Conservation (phyloP, 805 yeast species). For the Danielozyma ontarioensis region DNA sequence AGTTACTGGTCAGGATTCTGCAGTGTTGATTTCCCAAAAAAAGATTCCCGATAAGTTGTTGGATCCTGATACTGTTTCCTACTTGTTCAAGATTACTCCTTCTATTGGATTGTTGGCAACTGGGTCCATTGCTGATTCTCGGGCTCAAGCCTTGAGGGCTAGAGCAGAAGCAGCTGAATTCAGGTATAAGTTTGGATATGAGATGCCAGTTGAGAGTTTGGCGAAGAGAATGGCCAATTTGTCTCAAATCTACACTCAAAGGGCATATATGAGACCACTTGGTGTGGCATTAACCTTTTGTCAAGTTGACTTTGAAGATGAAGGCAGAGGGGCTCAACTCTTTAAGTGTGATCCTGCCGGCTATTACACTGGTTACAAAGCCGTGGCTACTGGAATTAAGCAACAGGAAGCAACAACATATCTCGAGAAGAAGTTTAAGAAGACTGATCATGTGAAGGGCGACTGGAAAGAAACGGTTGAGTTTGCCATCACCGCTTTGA, state of each 20-base stretch:
- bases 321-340: constrained; percentile 82
- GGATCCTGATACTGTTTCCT: constrained; percentile 82
- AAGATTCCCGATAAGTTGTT: constrained; percentile 93
- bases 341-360: constrained; percentile 98
- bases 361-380: constrained; percentile 83
- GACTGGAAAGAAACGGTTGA: constrained; percentile 89
- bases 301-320: constrained; percentile 65
- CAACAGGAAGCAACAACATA: constrained; percentile 92
- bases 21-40: constrained; percentile 89
- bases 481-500: constrained; percentile 78
- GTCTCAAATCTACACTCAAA: constrained; percentile 92
- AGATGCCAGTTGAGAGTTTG: constrained; percentile 90
- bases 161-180: constrained; percentile 95
- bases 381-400: constrained; percentile 94
- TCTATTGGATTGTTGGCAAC: constrained; percentile 87
- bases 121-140: constrained; percentile 94
- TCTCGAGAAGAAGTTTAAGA: constrained; percentile 84
- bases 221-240: constrained; percentile 94
- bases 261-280: constrained; percentile 97
- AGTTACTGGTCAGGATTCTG: constrained; percentile 77
- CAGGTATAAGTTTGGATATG: constrained; percentile 90
- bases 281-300: constrained; percentile 91
- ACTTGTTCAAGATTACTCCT: constrained; percentile 76
- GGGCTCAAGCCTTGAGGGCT: constrained; percentile 85
- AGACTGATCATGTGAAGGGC: constrained; percentile 61